These are phyloP conservation scores for Fomitopsis serialis DNA, from an alignment of 768 basidiomycete genomes.

Conservation along the genomic window DNA sequence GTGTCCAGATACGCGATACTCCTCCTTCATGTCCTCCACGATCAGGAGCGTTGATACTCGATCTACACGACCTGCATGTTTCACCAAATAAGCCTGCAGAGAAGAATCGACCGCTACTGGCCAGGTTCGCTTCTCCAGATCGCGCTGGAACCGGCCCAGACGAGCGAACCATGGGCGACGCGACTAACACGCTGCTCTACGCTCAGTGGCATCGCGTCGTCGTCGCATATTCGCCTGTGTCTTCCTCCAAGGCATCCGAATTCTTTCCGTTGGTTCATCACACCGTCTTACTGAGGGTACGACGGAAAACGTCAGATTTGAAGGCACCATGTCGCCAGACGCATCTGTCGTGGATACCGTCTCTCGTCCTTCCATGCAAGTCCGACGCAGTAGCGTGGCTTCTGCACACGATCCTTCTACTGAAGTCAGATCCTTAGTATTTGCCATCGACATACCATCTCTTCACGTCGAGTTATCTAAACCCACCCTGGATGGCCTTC, in stretches of 20 bases:
- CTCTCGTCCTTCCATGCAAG: not conserved
- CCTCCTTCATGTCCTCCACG: conserved; percentile 47
- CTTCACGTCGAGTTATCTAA: conserved; percentile 62
- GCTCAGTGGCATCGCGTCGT: conserved; percentile 41
- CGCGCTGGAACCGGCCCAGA: conserved; percentile 1
- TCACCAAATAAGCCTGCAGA: conserved; percentile 24
- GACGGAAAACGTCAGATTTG: not conserved
- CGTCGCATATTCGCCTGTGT: conserved; percentile 40
- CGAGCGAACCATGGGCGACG: not conserved
- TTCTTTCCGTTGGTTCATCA: conserved; percentile 50
- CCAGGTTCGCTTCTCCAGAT: conserved; percentile 25
- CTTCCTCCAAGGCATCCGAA: conserved; percentile 34
- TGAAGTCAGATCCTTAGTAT: not conserved
- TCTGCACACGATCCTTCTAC: not conserved
- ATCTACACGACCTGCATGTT: conserved; percentile 49
- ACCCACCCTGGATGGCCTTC: conserved; percentile 63
- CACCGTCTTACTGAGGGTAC: conserved; percentile 2
- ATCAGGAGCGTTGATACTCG: conserved; percentile 66
- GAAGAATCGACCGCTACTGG: conserved; percentile 5
- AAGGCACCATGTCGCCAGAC: conserved; percentile 10
- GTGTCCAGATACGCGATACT: conserved; percentile 64
- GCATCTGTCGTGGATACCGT: not conserved
- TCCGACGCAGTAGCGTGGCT: not conserved
- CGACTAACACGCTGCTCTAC: conserved; percentile 27
- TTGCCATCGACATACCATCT: conserved; percentile 48